Evolutionary conservation across 1,139 yeast species (phyloP).

Genomic region (Zygosaccharomyces sapae): DNA sequence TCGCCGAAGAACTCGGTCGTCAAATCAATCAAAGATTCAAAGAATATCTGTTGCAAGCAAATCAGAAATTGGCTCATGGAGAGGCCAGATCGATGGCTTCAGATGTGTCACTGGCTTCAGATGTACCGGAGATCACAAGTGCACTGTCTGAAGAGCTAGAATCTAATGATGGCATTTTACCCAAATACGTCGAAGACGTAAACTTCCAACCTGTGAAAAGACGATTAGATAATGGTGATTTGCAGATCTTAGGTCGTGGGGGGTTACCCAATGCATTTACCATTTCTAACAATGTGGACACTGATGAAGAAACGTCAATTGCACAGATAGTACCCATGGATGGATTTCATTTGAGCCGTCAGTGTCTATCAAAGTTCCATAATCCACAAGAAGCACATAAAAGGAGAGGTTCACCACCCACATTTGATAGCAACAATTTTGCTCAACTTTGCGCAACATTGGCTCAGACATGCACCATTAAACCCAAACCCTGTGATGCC

Average conservation of each 20-base stretch:
- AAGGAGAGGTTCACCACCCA: constrained; percentile 79
- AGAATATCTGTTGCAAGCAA: constrained; percentile 9
- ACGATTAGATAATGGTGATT: constrained; percentile 8
- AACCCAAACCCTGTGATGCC: constrained; percentile 11
- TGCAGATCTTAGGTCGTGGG: constrained; percentile 36
- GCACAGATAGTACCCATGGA: constrained; percentile 60
- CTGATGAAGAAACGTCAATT: constrained; percentile 19
- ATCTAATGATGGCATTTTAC: constrained; percentile 38
- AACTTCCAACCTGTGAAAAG: constrained; percentile 31
- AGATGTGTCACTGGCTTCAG: constrained; percentile 14
- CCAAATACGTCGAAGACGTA: constrained; percentile 49
- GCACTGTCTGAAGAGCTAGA: constrained; percentile 31
- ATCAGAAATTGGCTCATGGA: constrained; percentile 7
- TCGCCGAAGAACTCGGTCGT: constrained; percentile 46
- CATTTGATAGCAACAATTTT: constrained; percentile 63
- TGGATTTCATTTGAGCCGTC: constrained; percentile 74
- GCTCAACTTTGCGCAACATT: constrained; percentile 37
- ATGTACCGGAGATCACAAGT: constrained; percentile 16
- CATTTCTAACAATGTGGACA: constrained; percentile 10
- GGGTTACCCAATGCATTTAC: constrained; percentile 32
- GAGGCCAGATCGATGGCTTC: constrained; percentile 1
- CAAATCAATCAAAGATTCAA: constrained; percentile 37
- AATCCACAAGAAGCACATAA: constrained; percentile 55
- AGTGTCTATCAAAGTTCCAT: constrained; percentile 47
- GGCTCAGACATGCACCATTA: constrained; percentile 25